Conservation (phyloP, 2,329 filamentous ascomycete species). For the Trichoderma brevicompactum region DNA sequence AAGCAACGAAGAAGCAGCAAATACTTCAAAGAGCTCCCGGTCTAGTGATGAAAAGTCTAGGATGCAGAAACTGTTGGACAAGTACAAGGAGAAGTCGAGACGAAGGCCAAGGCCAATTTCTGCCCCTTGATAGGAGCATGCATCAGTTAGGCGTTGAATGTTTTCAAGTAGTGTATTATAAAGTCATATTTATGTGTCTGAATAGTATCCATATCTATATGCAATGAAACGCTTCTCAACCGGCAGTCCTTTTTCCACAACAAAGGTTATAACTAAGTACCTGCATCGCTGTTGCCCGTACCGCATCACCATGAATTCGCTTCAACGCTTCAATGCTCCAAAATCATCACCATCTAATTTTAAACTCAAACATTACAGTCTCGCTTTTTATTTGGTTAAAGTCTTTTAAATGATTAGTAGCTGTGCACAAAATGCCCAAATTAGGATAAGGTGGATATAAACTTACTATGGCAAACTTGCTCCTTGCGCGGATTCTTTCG, state of each 20-base stretch:
- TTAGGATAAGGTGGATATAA: neutral
- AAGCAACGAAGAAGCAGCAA: conserved; percentile 6
- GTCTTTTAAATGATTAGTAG: neutral
- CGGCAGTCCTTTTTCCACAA: neutral
- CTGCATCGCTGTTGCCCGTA: neutral
- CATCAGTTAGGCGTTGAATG: neutral
- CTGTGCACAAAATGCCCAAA: too few relatives aligned
- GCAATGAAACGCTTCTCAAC: neutral
- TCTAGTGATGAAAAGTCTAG: conserved; percentile 12
- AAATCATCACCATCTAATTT: neutral
- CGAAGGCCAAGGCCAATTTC: conserved; percentile 11
- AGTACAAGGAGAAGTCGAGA: conserved; percentile 9
- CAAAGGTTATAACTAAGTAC: neutral
- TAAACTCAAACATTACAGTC: neutral
- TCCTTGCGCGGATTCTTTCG: conserved; percentile 72
- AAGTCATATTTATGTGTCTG: neutral
- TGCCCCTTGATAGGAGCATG: neutral
- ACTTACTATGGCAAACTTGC: conserved; percentile 72
- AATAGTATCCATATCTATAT: neutral
- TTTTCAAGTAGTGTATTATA: neutral
- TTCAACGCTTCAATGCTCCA: neutral
- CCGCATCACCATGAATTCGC: too few relatives aligned
- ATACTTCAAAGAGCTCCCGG: conserved; percentile 10
- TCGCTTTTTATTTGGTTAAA: conserved; percentile 5
- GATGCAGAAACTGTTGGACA: conserved; percentile 21